These are phyloP conservation scores for Sporothrix humicola DNA, from an alignment of 2,329 filamentous ascomycete genomes.

Conservation along the genomic window DNA sequence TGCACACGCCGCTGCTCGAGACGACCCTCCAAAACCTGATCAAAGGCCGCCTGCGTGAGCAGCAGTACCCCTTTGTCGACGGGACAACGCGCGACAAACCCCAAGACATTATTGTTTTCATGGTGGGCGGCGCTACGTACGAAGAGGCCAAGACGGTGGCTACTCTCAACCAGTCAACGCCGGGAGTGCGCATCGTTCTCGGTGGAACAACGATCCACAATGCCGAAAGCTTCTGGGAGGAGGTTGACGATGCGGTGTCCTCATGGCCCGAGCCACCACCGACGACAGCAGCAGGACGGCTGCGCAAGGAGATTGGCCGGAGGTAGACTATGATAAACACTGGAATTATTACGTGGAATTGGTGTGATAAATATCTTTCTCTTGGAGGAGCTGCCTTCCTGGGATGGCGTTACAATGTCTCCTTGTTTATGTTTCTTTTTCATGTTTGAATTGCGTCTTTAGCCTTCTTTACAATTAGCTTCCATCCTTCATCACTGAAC, in stretches of 20 bases:
- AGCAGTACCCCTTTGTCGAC: conserved; percentile 92
- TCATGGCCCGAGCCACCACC: conserved; percentile 76
- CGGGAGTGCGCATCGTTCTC: conserved; percentile 85
- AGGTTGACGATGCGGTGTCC: conserved; percentile 86
- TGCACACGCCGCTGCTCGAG: conserved; percentile 89
- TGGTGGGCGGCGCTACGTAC: conserved; percentile 91
- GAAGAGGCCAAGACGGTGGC: conserved; percentile 97
- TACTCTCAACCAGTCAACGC: conserved; percentile 89
- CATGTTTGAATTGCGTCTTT: not conserved
- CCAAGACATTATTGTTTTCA: conserved; percentile 94
- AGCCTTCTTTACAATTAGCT: conserved; percentile 3
- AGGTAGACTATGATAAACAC: conserved; percentile 6
- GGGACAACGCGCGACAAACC: conserved; percentile 91
- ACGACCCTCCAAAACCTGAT: conserved; percentile 89
- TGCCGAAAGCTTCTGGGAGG: conserved; percentile 83
- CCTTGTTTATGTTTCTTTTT: not conserved
- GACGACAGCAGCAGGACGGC: conserved; percentile 42
- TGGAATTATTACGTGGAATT: not conserved
- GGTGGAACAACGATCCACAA: conserved; percentile 91
- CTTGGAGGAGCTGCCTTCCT: not conserved
- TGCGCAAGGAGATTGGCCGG: conserved; percentile 44
- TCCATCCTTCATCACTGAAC: not conserved
- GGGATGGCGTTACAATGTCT: not conserved
- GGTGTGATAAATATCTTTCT: not conserved
- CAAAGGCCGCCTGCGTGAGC: conserved; percentile 84